Evolutionary conservation across 352 stramenopile genomes (phyloP).

Genomic region (Globisporangium yorkense): DNA sequence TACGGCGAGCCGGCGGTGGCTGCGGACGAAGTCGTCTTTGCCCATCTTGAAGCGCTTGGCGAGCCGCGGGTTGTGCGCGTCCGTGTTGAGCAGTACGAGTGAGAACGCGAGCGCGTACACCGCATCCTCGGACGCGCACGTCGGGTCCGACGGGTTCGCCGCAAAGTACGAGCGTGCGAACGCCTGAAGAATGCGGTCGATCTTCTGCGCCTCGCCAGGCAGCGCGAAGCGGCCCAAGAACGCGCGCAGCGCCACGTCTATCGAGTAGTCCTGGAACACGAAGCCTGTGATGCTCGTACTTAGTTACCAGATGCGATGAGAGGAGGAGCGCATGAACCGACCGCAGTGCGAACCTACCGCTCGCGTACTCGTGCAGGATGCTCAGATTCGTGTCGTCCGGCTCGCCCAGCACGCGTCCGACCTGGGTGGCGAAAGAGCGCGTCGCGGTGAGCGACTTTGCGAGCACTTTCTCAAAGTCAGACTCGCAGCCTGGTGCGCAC

Average conservation of each 20-base stretch:
- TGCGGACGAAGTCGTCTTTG: conserved; percentile 67
- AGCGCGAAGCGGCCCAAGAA: conserved; percentile 68
- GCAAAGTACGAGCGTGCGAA: conserved; percentile 64
- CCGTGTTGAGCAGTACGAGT: conserved; percentile 72
- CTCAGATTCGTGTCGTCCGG: conserved; percentile 47
- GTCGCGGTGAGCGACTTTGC: not conserved
- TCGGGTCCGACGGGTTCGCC: conserved; percentile 40
- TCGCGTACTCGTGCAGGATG: conserved; percentile 70
- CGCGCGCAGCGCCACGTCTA: conserved; percentile 67
- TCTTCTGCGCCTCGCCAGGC: conserved; percentile 76
- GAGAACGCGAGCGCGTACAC: conserved; percentile 80
- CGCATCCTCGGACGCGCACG: conserved; percentile 63
- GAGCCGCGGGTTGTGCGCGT: conserved; percentile 69
- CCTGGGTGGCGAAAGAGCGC: conserved; percentile 13
- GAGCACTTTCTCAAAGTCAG: too few relatives aligned
- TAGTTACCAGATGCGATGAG: not conserved
- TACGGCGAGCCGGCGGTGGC: conserved; percentile 50
- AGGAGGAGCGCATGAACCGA: not conserved
- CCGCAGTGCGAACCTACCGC: conserved; percentile 16
- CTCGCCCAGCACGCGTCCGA: conserved; percentile 62
- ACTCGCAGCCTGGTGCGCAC: conserved; percentile 13
- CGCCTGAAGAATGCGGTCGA: conserved; percentile 78
- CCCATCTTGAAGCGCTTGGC: conserved; percentile 67
- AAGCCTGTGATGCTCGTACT: conserved; percentile 28
- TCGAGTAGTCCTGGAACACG: conserved; percentile 44